A percentile compares a stretch with the other conserved stretches of the same genome.
phyloP scores from a whole-genome alignment of 306 rosid genomes.

The Bauhinia variegata region DNA sequence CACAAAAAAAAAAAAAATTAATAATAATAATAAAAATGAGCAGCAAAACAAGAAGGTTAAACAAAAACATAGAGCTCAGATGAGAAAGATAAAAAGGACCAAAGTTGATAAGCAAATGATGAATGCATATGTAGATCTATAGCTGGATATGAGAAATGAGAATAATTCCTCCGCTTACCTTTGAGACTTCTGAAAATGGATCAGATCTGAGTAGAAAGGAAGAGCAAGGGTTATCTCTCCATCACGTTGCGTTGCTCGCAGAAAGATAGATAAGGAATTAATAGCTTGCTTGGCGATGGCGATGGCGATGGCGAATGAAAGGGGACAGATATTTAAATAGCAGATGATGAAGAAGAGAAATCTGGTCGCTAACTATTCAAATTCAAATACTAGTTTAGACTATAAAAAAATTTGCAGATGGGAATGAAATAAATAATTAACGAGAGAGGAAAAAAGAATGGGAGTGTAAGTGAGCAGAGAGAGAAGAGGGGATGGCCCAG shows the following conservation, averaged over 20 bases:
- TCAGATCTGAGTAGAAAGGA: constrained; percentile 39
- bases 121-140: constrained; percentile 29
- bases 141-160: background rate
- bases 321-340: constrained; percentile 30
- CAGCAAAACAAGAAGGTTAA: constrained; percentile 8
- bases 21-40: background rate
- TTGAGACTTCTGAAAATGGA: background rate
- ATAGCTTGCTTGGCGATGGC: too few relatives aligned
- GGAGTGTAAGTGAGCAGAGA: too few relatives aligned
- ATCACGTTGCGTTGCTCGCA: constrained; percentile 1
- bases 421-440: background rate
- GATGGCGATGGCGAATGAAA: constrained; percentile 2
- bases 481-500: too few relatives aligned
- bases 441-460: too few relatives aligned
- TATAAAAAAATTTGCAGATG: constrained; percentile 1
- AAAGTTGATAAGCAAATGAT: background rate
- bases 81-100: background rate
- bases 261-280: background rate
- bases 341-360: background rate
- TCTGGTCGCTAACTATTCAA: too few relatives aligned
- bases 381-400: background rate
- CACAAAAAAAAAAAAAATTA: background rate
- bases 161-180: constrained; percentile 34
- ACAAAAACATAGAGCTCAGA: background rate
- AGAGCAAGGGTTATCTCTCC: constrained; percentile 25